Conservation (phyloP, 352 stramenopile species). For the Pythium plurisporium region DNA sequence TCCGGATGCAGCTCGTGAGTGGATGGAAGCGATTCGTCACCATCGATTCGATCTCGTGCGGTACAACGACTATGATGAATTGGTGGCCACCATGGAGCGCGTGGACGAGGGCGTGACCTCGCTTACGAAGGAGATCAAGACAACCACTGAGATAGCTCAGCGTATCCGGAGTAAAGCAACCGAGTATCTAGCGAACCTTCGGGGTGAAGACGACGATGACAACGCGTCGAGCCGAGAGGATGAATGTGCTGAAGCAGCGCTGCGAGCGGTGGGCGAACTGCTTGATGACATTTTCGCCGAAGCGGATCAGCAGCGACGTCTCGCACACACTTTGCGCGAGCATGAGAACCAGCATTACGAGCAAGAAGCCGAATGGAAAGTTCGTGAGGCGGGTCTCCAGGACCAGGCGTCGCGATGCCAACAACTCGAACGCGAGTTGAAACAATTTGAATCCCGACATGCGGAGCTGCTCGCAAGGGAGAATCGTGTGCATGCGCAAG, state of each 20-base stretch:
- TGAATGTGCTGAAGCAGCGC: constrained; percentile 5
- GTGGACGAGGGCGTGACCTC: background rate
- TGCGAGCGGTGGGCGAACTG: constrained; percentile 44
- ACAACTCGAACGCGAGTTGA: background rate
- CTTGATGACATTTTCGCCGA: constrained; percentile 51
- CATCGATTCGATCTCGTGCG: background rate
- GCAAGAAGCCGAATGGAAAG: background rate
- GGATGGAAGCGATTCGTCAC: background rate
- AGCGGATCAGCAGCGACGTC: constrained; percentile 38
- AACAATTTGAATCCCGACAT: background rate
- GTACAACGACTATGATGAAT: background rate
- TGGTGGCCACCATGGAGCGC: background rate
- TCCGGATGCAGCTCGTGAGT: background rate
- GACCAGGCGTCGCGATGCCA: background rate
- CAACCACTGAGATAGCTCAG: background rate
- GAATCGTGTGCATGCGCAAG: background rate
- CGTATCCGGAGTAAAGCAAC: background rate
- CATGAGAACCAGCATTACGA: constrained; percentile 21
- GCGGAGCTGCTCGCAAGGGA: background rate
- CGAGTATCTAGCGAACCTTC: background rate
- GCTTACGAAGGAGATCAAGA: background rate
- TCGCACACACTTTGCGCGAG: constrained; percentile 29
- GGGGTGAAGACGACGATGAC: background rate
- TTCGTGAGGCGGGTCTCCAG: constrained; percentile 3
- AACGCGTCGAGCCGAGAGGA: background rate